Base-by-base conservation (phyloP, 495 filamentous ascomycete genomes). In the Neurospora sp. region DNA sequence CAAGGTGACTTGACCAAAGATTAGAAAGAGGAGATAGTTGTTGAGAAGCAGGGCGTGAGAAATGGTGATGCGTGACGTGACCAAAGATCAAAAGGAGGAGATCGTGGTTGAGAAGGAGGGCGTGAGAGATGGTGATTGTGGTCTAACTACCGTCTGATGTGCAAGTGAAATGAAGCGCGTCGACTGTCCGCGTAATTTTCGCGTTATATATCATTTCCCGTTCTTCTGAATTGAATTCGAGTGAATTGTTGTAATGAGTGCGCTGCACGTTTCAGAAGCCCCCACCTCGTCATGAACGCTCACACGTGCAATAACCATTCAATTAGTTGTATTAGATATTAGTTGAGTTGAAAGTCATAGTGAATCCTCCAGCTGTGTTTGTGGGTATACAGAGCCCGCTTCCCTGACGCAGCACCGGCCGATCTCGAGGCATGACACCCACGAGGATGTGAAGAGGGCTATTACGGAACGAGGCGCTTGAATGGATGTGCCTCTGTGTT, bases 401-500 rank as follows among this genome's bases (percentile, higher is more conserved):
- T 35, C 54, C 54, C 6, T 18, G 31, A 37, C 54, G 54, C 7
- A 66, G 3, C 6, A 66, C 12, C 54, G 6, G 2, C 3, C 6
- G 4, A 31, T 37, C 12, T 18, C 3, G 14, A 1, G 14, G 23
- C 54, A 14, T 27, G 54, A 16, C 27, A 37, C 54, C 12, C 23
- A 8, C 27, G 31, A 37, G 6, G 7, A 35, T 66, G 14, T 37
- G 54, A 66, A 31, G 54, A 27, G 14, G 3, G 20, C 35, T 20
- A 9, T 74, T 37, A 77, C 0, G 76, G 78, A 41, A 78, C 54
- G 11, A 81, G 77, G 74, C 85, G 77, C 72, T 81, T 83, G 31
- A 97, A 86, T 9, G 91, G 89, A 81, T 96, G 94, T 3, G 92
- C 94, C 83, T 96, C 94, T 0, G 93, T 97, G 79, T 96, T 97